phyloP scores from a whole-genome alignment of 192 early-diverging fungal genomes.

The Mortierella hygrophila region DNA sequence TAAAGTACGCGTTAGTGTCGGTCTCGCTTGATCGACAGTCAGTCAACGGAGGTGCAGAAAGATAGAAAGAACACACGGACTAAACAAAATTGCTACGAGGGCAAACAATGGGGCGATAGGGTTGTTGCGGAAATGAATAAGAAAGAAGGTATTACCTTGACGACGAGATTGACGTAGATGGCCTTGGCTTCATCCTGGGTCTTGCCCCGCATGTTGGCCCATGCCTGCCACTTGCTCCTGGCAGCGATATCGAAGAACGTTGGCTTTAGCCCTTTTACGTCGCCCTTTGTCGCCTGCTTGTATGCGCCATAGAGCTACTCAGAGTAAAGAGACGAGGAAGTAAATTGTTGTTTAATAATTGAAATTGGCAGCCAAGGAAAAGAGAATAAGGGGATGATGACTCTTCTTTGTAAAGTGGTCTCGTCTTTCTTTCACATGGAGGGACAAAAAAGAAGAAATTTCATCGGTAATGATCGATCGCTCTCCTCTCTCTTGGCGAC shows the following conservation, averaged over 20 bases:
- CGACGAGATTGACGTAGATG: slow-evolving; percentile 40
- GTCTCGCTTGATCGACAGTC: background rate
- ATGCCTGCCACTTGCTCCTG: slow-evolving; percentile 56
- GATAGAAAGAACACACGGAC: background rate
- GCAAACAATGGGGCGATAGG: slow-evolving; percentile 1
- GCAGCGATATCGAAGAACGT: slow-evolving; percentile 46
- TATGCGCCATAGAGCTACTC: slow-evolving; percentile 50
- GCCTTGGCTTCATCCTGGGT: slow-evolving; percentile 25
- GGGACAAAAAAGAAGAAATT: background rate
- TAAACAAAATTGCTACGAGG: background rate
- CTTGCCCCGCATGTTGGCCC: slow-evolving; percentile 53
- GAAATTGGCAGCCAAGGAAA: background rate
- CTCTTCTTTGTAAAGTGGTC: background rate
- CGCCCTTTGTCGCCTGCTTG: slow-evolving; percentile 49
- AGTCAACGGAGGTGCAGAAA: background rate
- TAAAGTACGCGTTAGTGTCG: background rate
- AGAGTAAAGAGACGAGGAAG: background rate
- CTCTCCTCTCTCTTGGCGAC: background rate
- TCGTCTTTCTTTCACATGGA: background rate
- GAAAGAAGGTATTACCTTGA: slow-evolving; percentile 24
- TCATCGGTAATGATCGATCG: slow-evolving; percentile 8
- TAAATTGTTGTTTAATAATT: background rate
- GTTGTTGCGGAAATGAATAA: slow-evolving; percentile 4
- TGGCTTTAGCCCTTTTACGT: slow-evolving; percentile 38
- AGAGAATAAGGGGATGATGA: background rate